These are phyloP conservation scores for Pisolithus albus DNA, from an alignment of 768 basidiomycete genomes.

Conservation along the genomic window DNA sequence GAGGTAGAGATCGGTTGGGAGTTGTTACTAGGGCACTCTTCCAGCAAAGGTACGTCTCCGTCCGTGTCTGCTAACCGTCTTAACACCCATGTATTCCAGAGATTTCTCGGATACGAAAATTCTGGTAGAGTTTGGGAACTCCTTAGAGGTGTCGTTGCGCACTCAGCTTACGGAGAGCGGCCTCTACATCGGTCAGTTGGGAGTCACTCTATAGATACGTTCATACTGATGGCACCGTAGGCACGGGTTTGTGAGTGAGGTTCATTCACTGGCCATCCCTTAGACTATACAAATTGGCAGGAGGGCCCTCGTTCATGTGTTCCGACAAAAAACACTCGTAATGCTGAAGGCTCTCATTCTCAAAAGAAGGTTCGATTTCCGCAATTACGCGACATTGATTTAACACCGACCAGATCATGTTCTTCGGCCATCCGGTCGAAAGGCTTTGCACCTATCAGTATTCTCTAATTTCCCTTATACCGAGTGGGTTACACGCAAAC, in stretches of 20 bases:
- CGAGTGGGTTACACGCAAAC: slow-evolving; percentile 43
- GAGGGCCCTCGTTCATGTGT: slow-evolving; percentile 88
- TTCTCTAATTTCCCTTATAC: slow-evolving; percentile 88
- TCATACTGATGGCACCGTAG: slow-evolving; percentile 29
- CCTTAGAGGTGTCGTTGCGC: slow-evolving; percentile 68
- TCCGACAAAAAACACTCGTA: slow-evolving; percentile 87
- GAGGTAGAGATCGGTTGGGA: slow-evolving; percentile 78
- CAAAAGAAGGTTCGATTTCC: slow-evolving; percentile 69
- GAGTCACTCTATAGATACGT: neutral
- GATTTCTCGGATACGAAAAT: slow-evolving; percentile 87
- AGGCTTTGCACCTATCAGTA: slow-evolving; percentile 96
- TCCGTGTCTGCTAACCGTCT: neutral
- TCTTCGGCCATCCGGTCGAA: slow-evolving; percentile 95
- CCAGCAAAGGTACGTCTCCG: slow-evolving; percentile 55
- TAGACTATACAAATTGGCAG: slow-evolving; percentile 31
- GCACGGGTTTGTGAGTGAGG: slow-evolving; percentile 57
- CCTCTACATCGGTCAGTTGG: slow-evolving; percentile 81
- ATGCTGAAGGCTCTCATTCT: slow-evolving; percentile 92
- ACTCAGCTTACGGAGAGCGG: slow-evolving; percentile 86
- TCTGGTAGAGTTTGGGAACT: slow-evolving; percentile 78
- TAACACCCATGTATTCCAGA: slow-evolving; percentile 27
- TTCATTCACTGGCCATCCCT: neutral
- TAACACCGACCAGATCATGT: slow-evolving; percentile 66
- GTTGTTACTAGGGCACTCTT: slow-evolving; percentile 92
- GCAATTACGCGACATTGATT: neutral